Conservation (phyloP, 192 early-diverging fungal species). For the Rhizophagus sp. region DNA sequence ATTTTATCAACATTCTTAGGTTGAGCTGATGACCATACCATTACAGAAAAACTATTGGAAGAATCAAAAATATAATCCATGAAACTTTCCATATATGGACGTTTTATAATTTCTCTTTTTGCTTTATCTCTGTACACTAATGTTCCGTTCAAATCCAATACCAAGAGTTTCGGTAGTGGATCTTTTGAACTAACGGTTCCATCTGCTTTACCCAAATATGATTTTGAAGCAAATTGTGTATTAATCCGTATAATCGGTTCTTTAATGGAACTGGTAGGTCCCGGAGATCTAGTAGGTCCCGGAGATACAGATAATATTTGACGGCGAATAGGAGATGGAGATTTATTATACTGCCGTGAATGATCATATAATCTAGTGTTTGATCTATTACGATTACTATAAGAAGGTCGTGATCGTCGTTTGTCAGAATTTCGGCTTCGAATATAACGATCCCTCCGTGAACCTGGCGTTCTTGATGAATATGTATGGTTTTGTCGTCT, state of each 20-base stretch:
- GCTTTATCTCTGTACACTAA: slow-evolving; percentile 49
- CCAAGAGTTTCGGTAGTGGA: slow-evolving; percentile 45
- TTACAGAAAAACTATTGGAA: slow-evolving; percentile 55
- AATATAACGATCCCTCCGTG: neutral
- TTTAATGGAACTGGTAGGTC: neutral
- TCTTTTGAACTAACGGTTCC: slow-evolving; percentile 14
- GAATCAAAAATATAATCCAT: slow-evolving; percentile 51
- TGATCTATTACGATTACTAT: neutral
- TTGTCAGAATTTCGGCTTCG: neutral
- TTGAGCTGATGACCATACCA: slow-evolving; percentile 76
- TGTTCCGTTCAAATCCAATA: slow-evolving; percentile 75
- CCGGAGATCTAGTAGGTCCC: too few relatives aligned
- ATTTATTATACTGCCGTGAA: too few relatives aligned
- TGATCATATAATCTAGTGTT: neutral
- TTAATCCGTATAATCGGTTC: neutral
- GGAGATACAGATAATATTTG: too few relatives aligned
- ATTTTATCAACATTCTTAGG: slow-evolving; percentile 56
- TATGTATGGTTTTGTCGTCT: neutral
- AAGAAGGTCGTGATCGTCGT: neutral
- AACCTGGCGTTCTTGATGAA: too few relatives aligned
- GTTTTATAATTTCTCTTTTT: slow-evolving; percentile 24
- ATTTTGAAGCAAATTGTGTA: neutral
- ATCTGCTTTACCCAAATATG: neutral
- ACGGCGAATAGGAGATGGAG: too few relatives aligned
- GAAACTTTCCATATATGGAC: slow-evolving; percentile 58